These are phyloP conservation scores for Garcia nutans DNA, from an alignment of 345 rosid genomes.

Conservation along the genomic window DNA sequence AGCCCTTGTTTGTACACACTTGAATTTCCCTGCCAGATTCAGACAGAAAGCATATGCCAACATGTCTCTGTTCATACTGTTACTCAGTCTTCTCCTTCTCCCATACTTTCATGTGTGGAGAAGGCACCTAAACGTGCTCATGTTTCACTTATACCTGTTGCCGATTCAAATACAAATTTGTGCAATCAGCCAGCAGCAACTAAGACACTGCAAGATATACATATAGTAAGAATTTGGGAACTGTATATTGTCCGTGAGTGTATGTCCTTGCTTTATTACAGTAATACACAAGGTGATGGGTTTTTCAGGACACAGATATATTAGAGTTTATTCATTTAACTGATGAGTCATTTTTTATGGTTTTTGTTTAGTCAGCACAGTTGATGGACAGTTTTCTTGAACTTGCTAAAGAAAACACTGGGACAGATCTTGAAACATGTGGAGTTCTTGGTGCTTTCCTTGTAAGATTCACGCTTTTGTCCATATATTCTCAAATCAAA, in stretches of 20 bases:
- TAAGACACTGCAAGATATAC: conserved; percentile 57
- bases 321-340: neutral
- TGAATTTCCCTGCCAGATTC: conserved; percentile 19
- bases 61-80: conserved; percentile 37
- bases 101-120: conserved; percentile 52
- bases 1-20: neutral
- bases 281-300: neutral
- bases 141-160: conserved; percentile 44
- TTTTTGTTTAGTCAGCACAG: conserved; percentile 46
- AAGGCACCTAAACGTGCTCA: conserved; percentile 43
- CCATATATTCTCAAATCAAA: neutral
- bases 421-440: conserved; percentile 87
- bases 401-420: conserved; percentile 80
- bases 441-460: conserved; percentile 84
- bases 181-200: conserved; percentile 32
- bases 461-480: conserved; percentile 43
- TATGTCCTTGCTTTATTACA: neutral
- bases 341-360: neutral
- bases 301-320: no score
- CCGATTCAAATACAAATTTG: conserved; percentile 31
- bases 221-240: conserved; percentile 54
- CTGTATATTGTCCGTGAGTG: neutral
- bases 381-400: conserved; percentile 84
- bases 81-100: conserved; percentile 65
- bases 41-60: conserved; percentile 13